Evolutionary conservation across 2,329 filamentous ascomycete genomes (phyloP).

Genomic region (Diaporthe citrichinensis): DNA sequence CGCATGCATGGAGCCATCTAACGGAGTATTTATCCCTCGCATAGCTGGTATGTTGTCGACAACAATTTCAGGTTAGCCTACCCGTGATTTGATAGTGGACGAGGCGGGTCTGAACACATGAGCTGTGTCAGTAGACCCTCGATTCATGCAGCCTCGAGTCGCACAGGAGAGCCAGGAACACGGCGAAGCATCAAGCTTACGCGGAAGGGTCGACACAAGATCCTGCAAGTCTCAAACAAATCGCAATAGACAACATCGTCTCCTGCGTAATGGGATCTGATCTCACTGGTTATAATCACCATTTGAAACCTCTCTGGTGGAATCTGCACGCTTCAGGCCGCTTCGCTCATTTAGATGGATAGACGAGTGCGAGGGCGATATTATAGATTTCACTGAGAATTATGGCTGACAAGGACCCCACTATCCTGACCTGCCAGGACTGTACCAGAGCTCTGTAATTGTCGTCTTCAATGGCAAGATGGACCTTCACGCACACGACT

Average conservation of each 20-base stretch:
- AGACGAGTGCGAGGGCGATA: neutral
- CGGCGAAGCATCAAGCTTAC: neutral
- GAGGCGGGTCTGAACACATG: neutral
- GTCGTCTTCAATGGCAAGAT: neutral
- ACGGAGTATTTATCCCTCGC: neutral
- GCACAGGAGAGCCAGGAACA: neutral
- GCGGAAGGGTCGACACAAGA: neutral
- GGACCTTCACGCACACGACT: neutral
- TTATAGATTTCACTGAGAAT: neutral
- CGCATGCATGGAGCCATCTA: no score
- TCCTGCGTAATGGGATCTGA: neutral
- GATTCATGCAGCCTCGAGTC: neutral
- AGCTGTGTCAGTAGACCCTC: neutral
- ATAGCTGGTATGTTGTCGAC: no score
- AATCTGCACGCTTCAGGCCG: neutral
- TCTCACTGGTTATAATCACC: neutral
- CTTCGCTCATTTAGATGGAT: neutral
- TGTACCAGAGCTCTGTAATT: no score
- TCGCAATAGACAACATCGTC: no score
- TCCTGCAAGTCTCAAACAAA: neutral
- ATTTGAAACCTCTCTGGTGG: neutral
- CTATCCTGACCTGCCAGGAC: neutral
- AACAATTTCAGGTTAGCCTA: no score
- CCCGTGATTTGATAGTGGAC: neutral
- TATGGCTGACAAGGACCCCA: neutral